phyloP scores from a whole-genome alignment of 2,329 filamentous ascomycete species.

The Botryotinia narcissicola region DNA sequence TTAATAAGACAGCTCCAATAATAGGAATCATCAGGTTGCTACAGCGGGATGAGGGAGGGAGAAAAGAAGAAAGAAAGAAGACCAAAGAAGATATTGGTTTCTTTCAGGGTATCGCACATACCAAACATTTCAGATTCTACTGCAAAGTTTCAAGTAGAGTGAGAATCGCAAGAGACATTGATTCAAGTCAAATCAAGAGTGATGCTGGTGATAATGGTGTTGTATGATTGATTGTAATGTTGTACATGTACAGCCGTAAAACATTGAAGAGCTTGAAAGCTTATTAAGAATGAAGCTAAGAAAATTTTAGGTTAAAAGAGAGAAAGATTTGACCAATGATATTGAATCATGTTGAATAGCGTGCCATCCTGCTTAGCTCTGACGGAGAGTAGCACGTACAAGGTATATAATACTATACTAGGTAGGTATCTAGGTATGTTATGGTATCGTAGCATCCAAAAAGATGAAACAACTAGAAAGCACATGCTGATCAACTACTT shows the following conservation, averaged over 20 bases:
- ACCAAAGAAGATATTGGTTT: background rate
- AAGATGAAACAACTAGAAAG: background rate
- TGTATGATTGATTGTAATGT: background rate
- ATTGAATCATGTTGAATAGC: background rate
- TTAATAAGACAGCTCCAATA: conserved; percentile 33
- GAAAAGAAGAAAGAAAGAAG: background rate
- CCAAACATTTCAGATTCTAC: conserved; percentile 13
- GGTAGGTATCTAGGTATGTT: too few relatives aligned
- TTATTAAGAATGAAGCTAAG: background rate
- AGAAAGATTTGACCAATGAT: background rate
- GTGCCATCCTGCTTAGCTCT: background rate
- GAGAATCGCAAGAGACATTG: background rate
- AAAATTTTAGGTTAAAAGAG: conserved; percentile 2
- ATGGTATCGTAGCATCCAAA: background rate
- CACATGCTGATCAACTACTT: conserved; percentile 10
- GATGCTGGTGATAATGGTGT: background rate
- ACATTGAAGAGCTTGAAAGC: background rate
- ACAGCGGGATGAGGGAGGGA: background rate
- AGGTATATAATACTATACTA: background rate
- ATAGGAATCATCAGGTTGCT: conserved; percentile 30
- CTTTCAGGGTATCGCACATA: conserved; percentile 6
- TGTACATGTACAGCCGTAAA: background rate
- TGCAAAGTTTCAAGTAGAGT: conserved; percentile 1
- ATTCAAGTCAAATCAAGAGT: background rate
- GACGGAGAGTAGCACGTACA: background rate